Conservation (phyloP, 768 basidiomycete genomes). For the Boletus eberwhitei region DNA sequence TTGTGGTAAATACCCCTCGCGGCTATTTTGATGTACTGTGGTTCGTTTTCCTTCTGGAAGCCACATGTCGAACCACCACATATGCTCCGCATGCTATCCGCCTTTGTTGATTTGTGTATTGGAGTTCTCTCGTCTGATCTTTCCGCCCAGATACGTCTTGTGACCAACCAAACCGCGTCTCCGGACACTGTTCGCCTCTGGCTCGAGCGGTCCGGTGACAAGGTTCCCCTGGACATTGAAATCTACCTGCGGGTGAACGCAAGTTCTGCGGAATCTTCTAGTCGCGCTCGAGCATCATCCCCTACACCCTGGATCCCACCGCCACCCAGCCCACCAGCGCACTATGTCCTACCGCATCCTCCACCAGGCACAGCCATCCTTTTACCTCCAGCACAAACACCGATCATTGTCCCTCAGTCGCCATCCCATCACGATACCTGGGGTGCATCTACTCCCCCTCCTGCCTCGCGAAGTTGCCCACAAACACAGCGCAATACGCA, state of each 20-base stretch:
- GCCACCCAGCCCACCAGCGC: constrained; percentile 30
- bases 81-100: constrained; percentile 1
- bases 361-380: constrained; percentile 29
- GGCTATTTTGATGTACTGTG: not conserved
- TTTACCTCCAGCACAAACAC: constrained; percentile 37
- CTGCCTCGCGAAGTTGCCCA: constrained; percentile 24
- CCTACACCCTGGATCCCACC: constrained; percentile 33
- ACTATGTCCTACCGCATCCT: constrained; percentile 38
- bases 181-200: constrained; percentile 79
- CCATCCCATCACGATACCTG: constrained; percentile 40
- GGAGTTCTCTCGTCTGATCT: not conserved
- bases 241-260: constrained; percentile 62
- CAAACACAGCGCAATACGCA: constrained; percentile 51
- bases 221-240: constrained; percentile 74
- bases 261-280: constrained; percentile 20
- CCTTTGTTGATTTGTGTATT: not conserved
- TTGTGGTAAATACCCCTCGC: constrained; percentile 2
- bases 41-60: not conserved
- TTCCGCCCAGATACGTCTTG: constrained; percentile 59
- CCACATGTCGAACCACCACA: not conserved
- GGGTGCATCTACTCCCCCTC: constrained; percentile 32
- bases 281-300: constrained; percentile 26
- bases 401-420: constrained; percentile 47
- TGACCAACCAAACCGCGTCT: constrained; percentile 65
- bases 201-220: constrained; percentile 74